These are phyloP conservation scores for Botryobasidium botryosum DNA, from an alignment of 768 basidiomycete species.

Conservation along the genomic window DNA sequence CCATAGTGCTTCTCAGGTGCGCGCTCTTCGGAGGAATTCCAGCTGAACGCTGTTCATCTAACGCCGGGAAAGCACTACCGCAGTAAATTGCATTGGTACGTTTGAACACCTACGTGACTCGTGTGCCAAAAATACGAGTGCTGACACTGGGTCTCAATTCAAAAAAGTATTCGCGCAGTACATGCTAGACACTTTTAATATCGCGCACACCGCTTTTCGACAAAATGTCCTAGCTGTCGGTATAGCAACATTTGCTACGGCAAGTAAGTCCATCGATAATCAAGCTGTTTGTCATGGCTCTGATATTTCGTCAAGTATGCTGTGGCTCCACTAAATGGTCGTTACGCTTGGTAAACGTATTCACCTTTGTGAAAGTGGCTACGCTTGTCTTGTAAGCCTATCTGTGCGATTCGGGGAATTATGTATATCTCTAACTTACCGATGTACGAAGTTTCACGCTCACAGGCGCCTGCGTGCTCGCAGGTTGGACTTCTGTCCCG, in stretches of 20 bases:
- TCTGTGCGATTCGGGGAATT: too few species aligned
- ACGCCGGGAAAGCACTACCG: too few species aligned
- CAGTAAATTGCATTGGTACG: background rate
- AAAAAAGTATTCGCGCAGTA: background rate
- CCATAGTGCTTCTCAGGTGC: background rate
- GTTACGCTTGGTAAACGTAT: background rate
- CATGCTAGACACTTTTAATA: background rate
- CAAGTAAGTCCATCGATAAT: background rate
- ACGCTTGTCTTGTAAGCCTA: background rate
- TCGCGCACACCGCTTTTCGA: background rate
- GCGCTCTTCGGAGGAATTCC: too few species aligned
- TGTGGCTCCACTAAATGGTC: background rate
- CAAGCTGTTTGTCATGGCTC: background rate
- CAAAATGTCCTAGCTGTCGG: background rate
- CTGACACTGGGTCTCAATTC: background rate
- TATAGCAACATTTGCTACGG: background rate
- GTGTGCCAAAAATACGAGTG: background rate
- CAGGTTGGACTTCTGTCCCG: constrained; percentile 16
- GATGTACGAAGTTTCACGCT: constrained; percentile 10
- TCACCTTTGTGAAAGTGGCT: background rate
- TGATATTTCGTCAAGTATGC: constrained; percentile 1
- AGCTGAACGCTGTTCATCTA: too few species aligned
- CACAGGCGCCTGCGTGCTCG: constrained; percentile 11
- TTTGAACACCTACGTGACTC: too few species aligned
- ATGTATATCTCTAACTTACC: too few species aligned